Percentiles rank a stretch among this genome's conserved stretches.
Evolutionary conservation across 164 flowering plant species (phyloP).

Genomic region (Annona squamosa): DNA sequence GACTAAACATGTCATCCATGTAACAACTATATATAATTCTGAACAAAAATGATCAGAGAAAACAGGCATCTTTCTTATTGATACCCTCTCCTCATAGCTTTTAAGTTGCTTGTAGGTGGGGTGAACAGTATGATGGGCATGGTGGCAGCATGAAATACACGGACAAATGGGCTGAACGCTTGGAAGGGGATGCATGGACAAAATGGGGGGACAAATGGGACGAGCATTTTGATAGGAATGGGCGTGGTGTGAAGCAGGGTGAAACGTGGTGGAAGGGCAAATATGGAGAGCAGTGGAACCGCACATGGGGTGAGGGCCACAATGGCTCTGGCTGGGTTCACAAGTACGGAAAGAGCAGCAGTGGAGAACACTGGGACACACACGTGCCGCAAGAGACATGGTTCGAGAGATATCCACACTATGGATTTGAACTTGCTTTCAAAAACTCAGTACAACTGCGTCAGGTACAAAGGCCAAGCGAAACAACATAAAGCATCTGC

Average conservation of each 20-base stretch:
- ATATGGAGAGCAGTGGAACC: slow-evolving; percentile 84
- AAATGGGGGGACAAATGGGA: slow-evolving; percentile 99
- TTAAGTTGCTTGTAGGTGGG: slow-evolving; percentile 60
- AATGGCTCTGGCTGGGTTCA: slow-evolving; percentile 98
- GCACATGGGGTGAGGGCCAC: slow-evolving; percentile 96
- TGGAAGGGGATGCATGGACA: slow-evolving; percentile 74
- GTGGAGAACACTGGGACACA: slow-evolving; percentile 98
- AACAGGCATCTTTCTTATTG: not conserved
- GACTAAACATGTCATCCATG: no score
- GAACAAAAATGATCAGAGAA: not conserved
- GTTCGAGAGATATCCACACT: slow-evolving; percentile 92
- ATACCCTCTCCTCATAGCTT: not conserved
- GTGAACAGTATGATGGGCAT: slow-evolving; percentile 84
- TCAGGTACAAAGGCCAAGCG: slow-evolving; percentile 55
- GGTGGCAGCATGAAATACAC: slow-evolving; percentile 94
- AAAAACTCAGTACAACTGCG: slow-evolving; percentile 79
- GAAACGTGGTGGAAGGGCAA: slow-evolving; percentile 97
- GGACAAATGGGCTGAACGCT: slow-evolving; percentile 96
- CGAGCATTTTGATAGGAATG: slow-evolving; percentile 58
- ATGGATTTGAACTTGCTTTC: slow-evolving; percentile 72
- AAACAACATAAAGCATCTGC: slow-evolving; percentile 19
- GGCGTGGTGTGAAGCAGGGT: slow-evolving; percentile 87
- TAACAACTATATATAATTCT: no score
- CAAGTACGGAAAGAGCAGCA: slow-evolving; percentile 94
- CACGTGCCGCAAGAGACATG: slow-evolving; percentile 75